Conservation (phyloP, 768 basidiomycete genomes). For the Naganishia onofrii region DNA sequence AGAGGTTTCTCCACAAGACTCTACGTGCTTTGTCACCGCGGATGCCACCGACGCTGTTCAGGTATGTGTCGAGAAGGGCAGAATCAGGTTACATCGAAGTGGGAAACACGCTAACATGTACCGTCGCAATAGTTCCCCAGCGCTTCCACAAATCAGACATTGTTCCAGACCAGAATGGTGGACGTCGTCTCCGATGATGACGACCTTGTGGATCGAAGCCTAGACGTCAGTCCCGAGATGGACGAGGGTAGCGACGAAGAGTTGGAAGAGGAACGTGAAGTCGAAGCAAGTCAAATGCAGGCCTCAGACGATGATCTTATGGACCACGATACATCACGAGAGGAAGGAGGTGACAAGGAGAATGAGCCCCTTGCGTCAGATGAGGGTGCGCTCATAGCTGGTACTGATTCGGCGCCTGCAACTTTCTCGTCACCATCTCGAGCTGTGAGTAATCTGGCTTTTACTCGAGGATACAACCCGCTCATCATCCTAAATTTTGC, state of each 20-base stretch:
- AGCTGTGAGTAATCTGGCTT: conserved; percentile 1
- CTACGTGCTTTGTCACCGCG: background rate
- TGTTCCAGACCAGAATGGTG: conserved; percentile 11
- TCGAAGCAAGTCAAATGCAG: conserved; percentile 13
- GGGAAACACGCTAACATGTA: background rate
- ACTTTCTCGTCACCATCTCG: conserved; percentile 2
- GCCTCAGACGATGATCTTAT: conserved; percentile 21
- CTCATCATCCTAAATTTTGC: background rate
- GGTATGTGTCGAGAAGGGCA: background rate
- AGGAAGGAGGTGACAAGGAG: conserved; percentile 20
- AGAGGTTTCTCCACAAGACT: background rate
- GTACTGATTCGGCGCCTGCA: no score
- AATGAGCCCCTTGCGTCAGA: conserved; percentile 7
- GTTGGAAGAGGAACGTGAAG: conserved; percentile 16
- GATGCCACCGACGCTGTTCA: conserved; percentile 1
- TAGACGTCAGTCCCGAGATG: conserved; percentile 12
- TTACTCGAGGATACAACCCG: background rate
- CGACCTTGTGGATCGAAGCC: conserved; percentile 28
- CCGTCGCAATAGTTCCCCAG: conserved; percentile 3
- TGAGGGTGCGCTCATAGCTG: background rate
- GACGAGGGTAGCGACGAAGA: conserved; percentile 14
- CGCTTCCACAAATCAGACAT: conserved; percentile 8
- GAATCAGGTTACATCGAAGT: background rate
- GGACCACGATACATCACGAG: conserved; percentile 12
- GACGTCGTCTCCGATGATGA: conserved; percentile 29